Percentiles rank a stretch among this genome's conserved stretches.
Conservation (phyloP, 805 yeast genomes). For the Saturnispora gosingensis region DNA sequence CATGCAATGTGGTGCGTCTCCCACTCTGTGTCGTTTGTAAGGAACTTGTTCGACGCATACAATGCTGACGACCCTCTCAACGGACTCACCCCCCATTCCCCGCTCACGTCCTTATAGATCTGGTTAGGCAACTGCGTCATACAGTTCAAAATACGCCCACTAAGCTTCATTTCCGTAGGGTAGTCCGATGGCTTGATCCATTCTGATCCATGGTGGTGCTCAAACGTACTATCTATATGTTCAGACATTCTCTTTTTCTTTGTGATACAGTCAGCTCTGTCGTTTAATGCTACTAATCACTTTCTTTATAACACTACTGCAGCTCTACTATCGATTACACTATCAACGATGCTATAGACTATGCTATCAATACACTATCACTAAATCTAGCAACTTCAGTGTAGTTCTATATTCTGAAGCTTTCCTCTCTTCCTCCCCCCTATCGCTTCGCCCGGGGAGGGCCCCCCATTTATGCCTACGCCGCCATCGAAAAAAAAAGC, state of each 20-base stretch:
- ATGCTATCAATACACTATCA: background rate
- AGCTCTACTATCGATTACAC: background rate
- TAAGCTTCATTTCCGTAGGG: slow-evolving; percentile 28
- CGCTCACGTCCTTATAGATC: slow-evolving; percentile 34
- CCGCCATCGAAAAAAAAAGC: background rate
- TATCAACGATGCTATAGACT: background rate
- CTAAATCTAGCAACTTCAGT: background rate
- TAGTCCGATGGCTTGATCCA: slow-evolving; percentile 15
- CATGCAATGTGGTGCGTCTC: slow-evolving; percentile 85
- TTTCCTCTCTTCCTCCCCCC: background rate
- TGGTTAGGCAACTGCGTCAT: slow-evolving; percentile 62
- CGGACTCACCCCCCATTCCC: slow-evolving; percentile 51
- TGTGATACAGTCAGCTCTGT: too few species aligned
- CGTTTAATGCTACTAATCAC: background rate
- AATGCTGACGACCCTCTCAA: slow-evolving; percentile 80
- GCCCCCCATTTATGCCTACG: background rate
- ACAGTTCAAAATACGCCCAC: slow-evolving; percentile 61
- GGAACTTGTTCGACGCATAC: slow-evolving; percentile 60
- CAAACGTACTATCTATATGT: background rate
- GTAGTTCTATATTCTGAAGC: background rate
- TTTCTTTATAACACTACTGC: background rate
- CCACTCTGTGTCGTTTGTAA: slow-evolving; percentile 65
- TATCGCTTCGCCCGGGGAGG: background rate
- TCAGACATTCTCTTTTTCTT: background rate
- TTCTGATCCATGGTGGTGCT: background rate